Conservation (phyloP, 1,284 basidiomycete species). For the Cystobasidium slooffiae region DNA sequence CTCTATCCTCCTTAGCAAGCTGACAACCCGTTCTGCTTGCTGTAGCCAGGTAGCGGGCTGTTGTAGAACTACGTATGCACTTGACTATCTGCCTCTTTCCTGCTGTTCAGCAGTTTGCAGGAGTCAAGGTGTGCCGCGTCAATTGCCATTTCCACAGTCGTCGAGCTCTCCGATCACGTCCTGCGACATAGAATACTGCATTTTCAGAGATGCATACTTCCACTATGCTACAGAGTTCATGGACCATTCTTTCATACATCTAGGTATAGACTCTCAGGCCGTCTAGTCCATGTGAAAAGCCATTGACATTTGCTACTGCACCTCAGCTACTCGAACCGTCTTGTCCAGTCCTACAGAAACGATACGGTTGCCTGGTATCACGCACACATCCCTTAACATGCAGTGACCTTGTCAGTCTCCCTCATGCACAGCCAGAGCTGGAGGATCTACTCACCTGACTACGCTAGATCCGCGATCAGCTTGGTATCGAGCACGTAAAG, state of each 20-base stretch:
- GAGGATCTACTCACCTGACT: conserved; percentile 36
- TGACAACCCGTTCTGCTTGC: no score
- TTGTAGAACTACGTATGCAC: no score
- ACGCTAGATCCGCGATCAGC: conserved; percentile 50
- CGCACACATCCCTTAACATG: conserved; percentile 35
- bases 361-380: conserved; percentile 39
- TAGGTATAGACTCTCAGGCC: background rate
- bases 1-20: no score
- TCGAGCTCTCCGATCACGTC: no score
- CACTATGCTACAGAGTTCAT: conserved; percentile 5
- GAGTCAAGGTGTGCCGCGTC: no score
- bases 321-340: conserved; percentile 45
- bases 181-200: background rate
- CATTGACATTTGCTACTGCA: background rate
- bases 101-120: no score
- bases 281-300: background rate
- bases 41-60: no score
- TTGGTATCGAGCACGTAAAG: conserved; percentile 46
- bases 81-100: no score
- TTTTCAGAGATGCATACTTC: background rate
- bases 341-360: conserved; percentile 50
- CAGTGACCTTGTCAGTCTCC: background rate
- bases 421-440: conserved; percentile 30
- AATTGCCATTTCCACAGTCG: no score
- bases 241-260: background rate